phyloP scores from a whole-genome alignment of 352 stramenopile species.

The Globisporangium barbulae region DNA sequence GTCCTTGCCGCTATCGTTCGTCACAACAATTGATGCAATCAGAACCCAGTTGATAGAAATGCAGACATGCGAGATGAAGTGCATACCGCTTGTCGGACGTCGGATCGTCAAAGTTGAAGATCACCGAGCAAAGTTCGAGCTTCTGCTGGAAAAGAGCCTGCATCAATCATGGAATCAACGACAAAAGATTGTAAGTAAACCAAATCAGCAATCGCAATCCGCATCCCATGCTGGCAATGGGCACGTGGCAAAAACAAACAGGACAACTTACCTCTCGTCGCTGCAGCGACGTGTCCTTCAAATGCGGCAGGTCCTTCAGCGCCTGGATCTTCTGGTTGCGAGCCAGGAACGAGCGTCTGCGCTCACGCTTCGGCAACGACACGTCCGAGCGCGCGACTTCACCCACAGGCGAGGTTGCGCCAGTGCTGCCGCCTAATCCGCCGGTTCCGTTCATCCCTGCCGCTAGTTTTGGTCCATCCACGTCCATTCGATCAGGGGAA shows the following conservation, averaged over 20 bases:
- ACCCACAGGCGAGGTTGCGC: conserved; percentile 47
- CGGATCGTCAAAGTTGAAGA: conserved; percentile 97
- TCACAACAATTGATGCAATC: conserved; percentile 6
- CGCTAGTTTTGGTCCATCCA: conserved; percentile 41
- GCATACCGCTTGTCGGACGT: conserved; percentile 90
- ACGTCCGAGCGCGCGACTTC: conserved; percentile 81
- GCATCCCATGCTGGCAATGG: not conserved
- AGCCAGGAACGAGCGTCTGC: conserved; percentile 76
- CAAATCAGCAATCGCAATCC: not conserved
- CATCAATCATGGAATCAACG: not conserved
- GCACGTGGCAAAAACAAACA: not conserved
- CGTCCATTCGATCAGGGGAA: conserved; percentile 60
- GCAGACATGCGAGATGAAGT: not conserved
- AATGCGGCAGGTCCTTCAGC: conserved; percentile 77
- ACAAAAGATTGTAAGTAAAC: conserved; percentile 7
- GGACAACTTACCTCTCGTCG: conserved; percentile 42
- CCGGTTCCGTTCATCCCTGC: conserved; percentile 13
- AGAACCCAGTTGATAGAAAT: not conserved
- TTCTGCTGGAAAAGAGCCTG: conserved; percentile 96
- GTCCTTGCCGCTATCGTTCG: conserved; percentile 79
- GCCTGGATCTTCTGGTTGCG: conserved; percentile 87
- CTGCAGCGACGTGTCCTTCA: conserved; percentile 85
- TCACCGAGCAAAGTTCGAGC: conserved; percentile 93
- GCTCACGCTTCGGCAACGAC: conserved; percentile 77
- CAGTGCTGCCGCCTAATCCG: conserved; percentile 12